These are phyloP conservation scores for Phytophthora constricta DNA, from an alignment of 352 stramenopile species.

Conservation along the genomic window DNA sequence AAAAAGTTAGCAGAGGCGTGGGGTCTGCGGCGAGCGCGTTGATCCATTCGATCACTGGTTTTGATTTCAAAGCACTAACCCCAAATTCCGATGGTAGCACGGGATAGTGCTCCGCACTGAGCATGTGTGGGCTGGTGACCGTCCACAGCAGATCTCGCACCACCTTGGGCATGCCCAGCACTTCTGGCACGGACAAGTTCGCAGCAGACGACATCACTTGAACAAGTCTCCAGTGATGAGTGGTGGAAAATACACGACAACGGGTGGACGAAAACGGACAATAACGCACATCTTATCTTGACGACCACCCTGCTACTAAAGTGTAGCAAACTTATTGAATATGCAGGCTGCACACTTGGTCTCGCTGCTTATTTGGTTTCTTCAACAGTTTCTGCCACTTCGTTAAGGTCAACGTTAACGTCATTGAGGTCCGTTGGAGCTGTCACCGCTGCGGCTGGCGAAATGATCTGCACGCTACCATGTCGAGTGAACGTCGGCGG, in stretches of 20 bases:
- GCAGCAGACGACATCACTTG: constrained; percentile 16
- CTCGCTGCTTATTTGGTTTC: constrained; percentile 28
- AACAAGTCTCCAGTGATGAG: constrained; percentile 18
- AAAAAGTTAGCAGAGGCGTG: constrained; percentile 51
- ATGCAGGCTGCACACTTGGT: neutral
- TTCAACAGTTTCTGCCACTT: constrained; percentile 32
- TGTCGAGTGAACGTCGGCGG: constrained; percentile 65
- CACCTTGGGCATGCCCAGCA: constrained; percentile 49
- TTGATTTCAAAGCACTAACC: constrained; percentile 26
- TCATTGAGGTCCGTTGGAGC: constrained; percentile 35
- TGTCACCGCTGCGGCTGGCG: constrained; percentile 33
- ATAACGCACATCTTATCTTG: neutral
- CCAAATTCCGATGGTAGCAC: constrained; percentile 56
- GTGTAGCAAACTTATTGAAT: neutral
- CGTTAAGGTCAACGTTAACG: constrained; percentile 39
- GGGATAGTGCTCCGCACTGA: constrained; percentile 44
- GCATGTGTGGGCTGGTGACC: constrained; percentile 65
- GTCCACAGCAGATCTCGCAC: constrained; percentile 74
- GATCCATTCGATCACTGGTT: constrained; percentile 57
- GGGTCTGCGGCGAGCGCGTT: constrained; percentile 48
- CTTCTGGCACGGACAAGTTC: constrained; percentile 12
- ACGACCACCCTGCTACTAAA: neutral
- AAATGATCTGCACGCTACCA: constrained; percentile 74
- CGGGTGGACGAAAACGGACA: constrained; percentile 2
- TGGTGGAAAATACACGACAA: constrained; percentile 18